These are phyloP conservation scores for Cyclostephanos tholiformis DNA, from an alignment of 108 stramenopile genomes.

Conservation along the genomic window DNA sequence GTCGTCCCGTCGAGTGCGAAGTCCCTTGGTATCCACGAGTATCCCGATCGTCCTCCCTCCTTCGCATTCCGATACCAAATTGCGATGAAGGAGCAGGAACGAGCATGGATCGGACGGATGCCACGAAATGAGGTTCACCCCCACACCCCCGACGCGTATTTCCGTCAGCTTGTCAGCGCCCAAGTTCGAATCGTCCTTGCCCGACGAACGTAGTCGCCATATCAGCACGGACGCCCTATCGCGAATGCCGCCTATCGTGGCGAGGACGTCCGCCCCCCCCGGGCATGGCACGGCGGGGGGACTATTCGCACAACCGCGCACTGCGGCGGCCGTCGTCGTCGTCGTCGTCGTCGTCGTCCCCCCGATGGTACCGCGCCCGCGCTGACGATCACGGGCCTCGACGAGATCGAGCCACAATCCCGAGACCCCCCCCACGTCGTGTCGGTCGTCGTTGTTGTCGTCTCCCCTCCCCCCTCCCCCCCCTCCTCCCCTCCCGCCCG, in stretches of 20 bases:
- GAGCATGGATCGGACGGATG: constrained; percentile 86
- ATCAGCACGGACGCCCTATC: constrained; percentile 45
- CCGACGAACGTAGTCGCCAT: constrained; percentile 33
- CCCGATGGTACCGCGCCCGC: neutral
- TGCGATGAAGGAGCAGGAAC: constrained; percentile 49
- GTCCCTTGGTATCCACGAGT: constrained; percentile 68
- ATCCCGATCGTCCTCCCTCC: constrained; percentile 54
- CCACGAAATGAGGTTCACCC: constrained; percentile 57
- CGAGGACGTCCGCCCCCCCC: constrained; percentile 37
- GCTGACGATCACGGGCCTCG: neutral
- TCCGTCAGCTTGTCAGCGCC: constrained; percentile 66
- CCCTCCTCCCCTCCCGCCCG: constrained; percentile 11
- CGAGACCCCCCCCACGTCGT: neutral
- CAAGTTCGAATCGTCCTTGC: constrained; percentile 39
- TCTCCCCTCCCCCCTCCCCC: constrained; percentile 17
- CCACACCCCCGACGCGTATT: constrained; percentile 13
- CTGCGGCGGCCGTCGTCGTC: too few species aligned
- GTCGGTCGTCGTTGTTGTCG: constrained; percentile 8
- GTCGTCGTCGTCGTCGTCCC: too few species aligned
- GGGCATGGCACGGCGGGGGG: too few species aligned
- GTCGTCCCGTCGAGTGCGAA: constrained; percentile 41
- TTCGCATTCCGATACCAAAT: constrained; percentile 5
- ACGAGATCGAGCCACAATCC: neutral
- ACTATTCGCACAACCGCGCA: too few species aligned
- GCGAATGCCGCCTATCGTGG: constrained; percentile 38